Evolutionary conservation across 495 filamentous ascomycete species (phyloP), one percentile per base, ranked within the genome.

Genomic region (Penicillium salamii): DNA sequence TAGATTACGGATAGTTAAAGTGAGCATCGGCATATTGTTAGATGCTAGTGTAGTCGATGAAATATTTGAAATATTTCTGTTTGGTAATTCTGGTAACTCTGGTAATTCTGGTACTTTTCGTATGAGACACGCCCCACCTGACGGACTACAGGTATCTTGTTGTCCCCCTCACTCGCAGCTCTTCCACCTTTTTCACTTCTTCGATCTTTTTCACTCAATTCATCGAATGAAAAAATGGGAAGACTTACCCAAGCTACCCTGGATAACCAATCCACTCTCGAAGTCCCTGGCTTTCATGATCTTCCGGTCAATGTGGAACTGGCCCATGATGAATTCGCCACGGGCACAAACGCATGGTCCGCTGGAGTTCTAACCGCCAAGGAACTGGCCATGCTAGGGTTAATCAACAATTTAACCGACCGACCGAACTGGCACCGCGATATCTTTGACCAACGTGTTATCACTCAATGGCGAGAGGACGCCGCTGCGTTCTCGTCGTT

Each of bases 351-450:
- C 26, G 39, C 45, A 2, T 54, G 52, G 52, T 15, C 31, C n/a
- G 31, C 11, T 14, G 31, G 29, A 6, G 24, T 42, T 43, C 39
- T 54, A 2, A 68, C 66, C 3, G 44, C 62, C 14, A 65, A 66
- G 32, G 74, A 75, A 50, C 45, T 61, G 18, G 58, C 49, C 2
- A 64, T 68, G 46, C 48, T 70, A 35, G 49, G 37, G 1, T n/a
- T 66, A 12, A 67, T 74, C 42, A 59, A 68, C 42, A 41, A 28
- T 13, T 56, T 72, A 15, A 65, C 71, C 33, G 59, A 78, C 54
- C 75, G 72, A 54, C 55, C 61, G n/a, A 61, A 67, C 17, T 81
- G 73, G 78, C 21, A 50, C 23, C 24, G 21, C 26, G 38, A 20
- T 11, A 28, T 54, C 19, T 54, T 45, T 33, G 32, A 54, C 19